phyloP scores from a whole-genome alignment of 768 basidiomycete species.

The Tulasnella sp. region DNA sequence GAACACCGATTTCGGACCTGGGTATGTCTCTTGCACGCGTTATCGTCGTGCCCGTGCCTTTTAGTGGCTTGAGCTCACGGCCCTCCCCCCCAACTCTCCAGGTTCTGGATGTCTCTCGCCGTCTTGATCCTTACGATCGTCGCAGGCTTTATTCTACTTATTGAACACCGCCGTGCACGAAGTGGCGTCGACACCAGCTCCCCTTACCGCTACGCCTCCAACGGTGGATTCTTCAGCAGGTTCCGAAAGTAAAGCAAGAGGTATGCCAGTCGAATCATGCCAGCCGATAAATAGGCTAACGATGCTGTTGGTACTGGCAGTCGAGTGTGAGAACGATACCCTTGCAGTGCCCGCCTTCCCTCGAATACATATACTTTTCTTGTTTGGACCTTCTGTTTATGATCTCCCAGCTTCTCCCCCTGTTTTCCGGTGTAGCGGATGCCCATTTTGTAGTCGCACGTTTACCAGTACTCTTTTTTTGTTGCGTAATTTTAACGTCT shows the following conservation, averaged over 20 bases:
- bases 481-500: slow-evolving; percentile 6
- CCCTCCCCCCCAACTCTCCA: not conserved
- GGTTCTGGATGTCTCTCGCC: slow-evolving; percentile 73
- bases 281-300: not conserved
- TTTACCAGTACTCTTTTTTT: not conserved
- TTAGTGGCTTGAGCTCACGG: slow-evolving; percentile 5
- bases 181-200: not conserved
- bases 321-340: not conserved
- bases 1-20: slow-evolving; percentile 57
- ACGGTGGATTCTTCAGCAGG: slow-evolving; percentile 1
- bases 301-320: not conserved
- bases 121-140: slow-evolving; percentile 60
- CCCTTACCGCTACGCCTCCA: not conserved
- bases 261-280: not conserved
- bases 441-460: slow-evolving; percentile 4
- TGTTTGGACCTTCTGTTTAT: not conserved
- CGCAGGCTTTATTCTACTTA: slow-evolving; percentile 66
- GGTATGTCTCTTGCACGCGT: slow-evolving; percentile 42
- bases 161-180: slow-evolving; percentile 53
- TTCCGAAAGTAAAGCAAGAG: not conserved
- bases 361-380: not conserved
- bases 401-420: not conserved
- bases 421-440: not conserved
- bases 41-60: slow-evolving; percentile 2
- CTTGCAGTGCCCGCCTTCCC: not conserved